Conservation (phyloP, 140 eudicot genomes). For the Anethum foeniculum region DNA sequence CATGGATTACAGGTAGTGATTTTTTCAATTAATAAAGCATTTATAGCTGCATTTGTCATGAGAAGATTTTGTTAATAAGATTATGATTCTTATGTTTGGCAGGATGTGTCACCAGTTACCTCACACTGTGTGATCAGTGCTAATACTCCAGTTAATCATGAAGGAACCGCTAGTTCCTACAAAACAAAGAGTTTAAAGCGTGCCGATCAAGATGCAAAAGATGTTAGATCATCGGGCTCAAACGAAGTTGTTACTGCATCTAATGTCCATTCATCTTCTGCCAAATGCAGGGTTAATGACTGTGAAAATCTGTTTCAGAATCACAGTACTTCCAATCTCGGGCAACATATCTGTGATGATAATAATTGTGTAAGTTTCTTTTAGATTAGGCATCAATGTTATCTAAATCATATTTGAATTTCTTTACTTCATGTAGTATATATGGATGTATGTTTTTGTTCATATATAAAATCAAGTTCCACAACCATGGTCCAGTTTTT, state of each 20-base stretch:
- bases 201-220: slow-evolving; percentile 22
- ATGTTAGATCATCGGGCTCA: slow-evolving; percentile 27
- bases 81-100: slow-evolving; percentile 20
- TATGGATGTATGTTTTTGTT: background rate
- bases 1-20: slow-evolving; percentile 43
- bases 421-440: background rate
- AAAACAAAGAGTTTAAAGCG: slow-evolving; percentile 34
- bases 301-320: slow-evolving; percentile 27
- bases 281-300: slow-evolving; percentile 19
- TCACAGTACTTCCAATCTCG: slow-evolving; percentile 23
- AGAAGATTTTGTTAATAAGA: slow-evolving; percentile 6
- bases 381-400: background rate
- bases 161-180: slow-evolving; percentile 52
- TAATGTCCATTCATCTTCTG: slow-evolving; percentile 13
- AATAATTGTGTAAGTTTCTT: slow-evolving; percentile 53
- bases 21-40: background rate
- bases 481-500: background rate
- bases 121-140: slow-evolving; percentile 33
- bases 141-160: slow-evolving; percentile 42
- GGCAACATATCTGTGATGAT: slow-evolving; percentile 35
- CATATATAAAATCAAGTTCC: background rate
- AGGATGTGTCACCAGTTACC: slow-evolving; percentile 51
- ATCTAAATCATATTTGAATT: background rate
- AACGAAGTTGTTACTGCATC: slow-evolving; percentile 26
- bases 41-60: background rate